phyloP scores from a whole-genome alignment of 1,284 basidiomycete species.

The Austropuccinia psidii region DNA sequence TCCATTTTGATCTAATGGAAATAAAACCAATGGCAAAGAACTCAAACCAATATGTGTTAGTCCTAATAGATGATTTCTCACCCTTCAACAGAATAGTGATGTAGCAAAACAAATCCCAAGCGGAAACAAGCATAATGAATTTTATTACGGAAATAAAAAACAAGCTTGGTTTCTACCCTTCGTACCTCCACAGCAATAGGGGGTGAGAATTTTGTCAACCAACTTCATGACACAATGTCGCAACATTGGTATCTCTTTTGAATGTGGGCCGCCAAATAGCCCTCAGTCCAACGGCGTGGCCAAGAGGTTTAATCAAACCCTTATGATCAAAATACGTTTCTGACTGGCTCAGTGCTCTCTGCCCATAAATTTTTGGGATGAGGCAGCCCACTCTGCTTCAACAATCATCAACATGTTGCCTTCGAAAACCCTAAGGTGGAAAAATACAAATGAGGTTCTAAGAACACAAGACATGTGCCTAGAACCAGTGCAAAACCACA shows the following conservation, averaged over 20 bases:
- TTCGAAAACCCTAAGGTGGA: neutral
- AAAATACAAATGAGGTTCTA: neutral
- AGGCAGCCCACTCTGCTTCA: neutral
- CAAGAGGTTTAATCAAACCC: conserved; percentile 2
- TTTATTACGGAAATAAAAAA: neutral
- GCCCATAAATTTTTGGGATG: conserved; percentile 10
- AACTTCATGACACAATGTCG: neutral
- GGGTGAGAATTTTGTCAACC: neutral
- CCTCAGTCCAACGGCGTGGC: neutral
- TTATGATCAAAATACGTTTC: neutral
- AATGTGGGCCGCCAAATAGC: neutral
- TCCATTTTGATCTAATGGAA: neutral
- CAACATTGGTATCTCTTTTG: neutral
- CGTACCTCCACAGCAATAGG: neutral
- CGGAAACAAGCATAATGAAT: neutral
- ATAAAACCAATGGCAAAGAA: neutral
- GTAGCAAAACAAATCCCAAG: neutral
- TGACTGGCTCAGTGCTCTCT: neutral
- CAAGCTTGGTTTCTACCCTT: neutral
- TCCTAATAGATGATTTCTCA: conserved; percentile 12
- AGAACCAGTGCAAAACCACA: too few relatives aligned
- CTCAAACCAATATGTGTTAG: neutral
- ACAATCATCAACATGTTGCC: neutral
- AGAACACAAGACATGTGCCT: neutral
- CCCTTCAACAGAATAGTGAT: neutral